Evolutionary conservation across 257 asterid genomes (phyloP).

Genomic region (Capsicum chinense): DNA sequence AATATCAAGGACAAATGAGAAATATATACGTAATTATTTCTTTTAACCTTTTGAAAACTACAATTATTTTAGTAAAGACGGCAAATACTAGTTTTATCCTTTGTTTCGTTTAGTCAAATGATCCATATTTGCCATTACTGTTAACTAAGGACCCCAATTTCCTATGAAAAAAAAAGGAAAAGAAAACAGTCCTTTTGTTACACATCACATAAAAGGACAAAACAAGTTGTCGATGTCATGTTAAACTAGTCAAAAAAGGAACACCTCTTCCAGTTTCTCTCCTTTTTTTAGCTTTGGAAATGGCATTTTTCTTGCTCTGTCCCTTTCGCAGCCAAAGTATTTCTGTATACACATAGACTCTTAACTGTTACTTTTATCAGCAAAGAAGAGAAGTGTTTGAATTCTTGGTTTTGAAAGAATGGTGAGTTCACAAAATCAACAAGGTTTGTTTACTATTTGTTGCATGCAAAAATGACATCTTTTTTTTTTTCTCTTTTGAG

Average conservation of each 20-base stretch:
- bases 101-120: no score
- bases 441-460: background rate
- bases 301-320: background rate
- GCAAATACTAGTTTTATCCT: no score
- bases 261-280: background rate
- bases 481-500: background rate
- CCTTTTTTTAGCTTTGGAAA: background rate
- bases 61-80: no score
- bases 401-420: background rate
- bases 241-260: background rate
- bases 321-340: background rate
- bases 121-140: no score
- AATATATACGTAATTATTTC: no score
- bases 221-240: background rate
- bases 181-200: background rate
- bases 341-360: background rate
- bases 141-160: no score
- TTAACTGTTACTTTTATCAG: background rate
- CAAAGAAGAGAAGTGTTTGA: background rate
- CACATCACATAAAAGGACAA: background rate
- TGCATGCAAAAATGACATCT: background rate
- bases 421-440: background rate
- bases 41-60: no score
- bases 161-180: no score
- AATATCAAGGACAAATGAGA: no score